Base-by-base conservation (phyloP, 1,139 yeast genomes). In the Taphrina flavorubra region DNA sequence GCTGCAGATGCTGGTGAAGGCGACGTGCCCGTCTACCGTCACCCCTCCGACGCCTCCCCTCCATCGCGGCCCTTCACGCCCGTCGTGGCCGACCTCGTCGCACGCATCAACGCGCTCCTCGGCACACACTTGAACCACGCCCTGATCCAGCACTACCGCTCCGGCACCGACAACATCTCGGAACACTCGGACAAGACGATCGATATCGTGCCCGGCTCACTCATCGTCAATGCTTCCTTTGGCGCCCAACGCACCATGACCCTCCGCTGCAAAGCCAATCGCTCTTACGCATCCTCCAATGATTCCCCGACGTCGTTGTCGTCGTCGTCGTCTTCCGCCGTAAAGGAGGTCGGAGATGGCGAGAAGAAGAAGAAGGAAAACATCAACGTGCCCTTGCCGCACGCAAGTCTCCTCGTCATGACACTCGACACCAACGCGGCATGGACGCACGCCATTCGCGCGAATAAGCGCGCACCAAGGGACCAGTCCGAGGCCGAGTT, bases 121-220 rank as follows among this genome's bases (percentile, higher is more conserved):
- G 65, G 65, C 42, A 63, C 58, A 6, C 46, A 31, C n/a, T 51
- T 73, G 25, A 73, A 73, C 55, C 74, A 73, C 49, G 73, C 69
- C 11, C 62, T 73, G 39, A 64, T 73, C n/a, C 74, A 73, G 55
- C 70, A 69, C 34, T 73, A 73, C 58, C 69, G 74, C 4, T 47
- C 67, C 13, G 73, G 74, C 39, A 51, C 51, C 5, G 74, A 73
- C 49, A 58, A 66, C 18, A 72, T 73, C 46, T 71, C 74, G 11
- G 74, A 73, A 62, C 74, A 73, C 40, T 65, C 73, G 1, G 74
- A 73, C 56, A 73, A 73, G 49, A 71, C 74, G 31, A 56, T 73
- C 20, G 74, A 73, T 61, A 42, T 73, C n/a, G 68, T 53, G 8
- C 72, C 72, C 1, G 72, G 69, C 5, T 66, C 73, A 6, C 68